Evolutionary conservation across 2,329 filamentous ascomycete species (phyloP), one percentile per base, ranked within the genome.

Genomic region (Fusarium foetens): DNA sequence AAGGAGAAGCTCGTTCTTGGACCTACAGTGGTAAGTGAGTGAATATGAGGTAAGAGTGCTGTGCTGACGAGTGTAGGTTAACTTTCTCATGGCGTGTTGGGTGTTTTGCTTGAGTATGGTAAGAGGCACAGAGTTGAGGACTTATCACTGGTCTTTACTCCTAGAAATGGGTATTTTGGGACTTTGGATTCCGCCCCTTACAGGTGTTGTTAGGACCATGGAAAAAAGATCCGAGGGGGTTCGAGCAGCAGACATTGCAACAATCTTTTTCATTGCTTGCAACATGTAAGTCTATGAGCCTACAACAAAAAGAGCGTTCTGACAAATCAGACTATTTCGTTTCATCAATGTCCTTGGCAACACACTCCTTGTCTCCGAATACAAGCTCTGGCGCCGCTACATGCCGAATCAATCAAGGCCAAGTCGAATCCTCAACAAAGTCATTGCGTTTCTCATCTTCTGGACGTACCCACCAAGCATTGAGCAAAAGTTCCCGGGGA

Each of bases 401-500:
- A 76, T 78, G 38, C 80, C 81, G 12, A 64, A 73, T 33, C 71
- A 79, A 54, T 73, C 79, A 2, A 72, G 55, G 12, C 59, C 68
- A 54, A 72, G 71, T 11, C 76, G 73, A 14, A 39, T 77, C 23
- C 49, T 79, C 38, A 80, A 79, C 64, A 77, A 75, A 41, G 45
- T 78, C 7, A 66, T 79, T 36, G 74, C 80, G 1, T 75, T 77
- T 2, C 62, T 83, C 31, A 79, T 83, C n/a, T 80, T 83, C 51
- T 84, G 81, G 81, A 83, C 82, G 9, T 83, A 84, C 38, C 83
- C 83, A 12, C 81, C 81, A 45, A 80, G 77, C 25, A 74, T 83
- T 8, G 80, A 83, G 63, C 82, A 83, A 61, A 78, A 77, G 33
- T 83, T 82, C 43, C 80, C 80, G 5, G 77, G 75, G 31, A 76